phyloP scores from a whole-genome alignment of 495 filamentous ascomycete genomes.

The Neurospora africana region DNA sequence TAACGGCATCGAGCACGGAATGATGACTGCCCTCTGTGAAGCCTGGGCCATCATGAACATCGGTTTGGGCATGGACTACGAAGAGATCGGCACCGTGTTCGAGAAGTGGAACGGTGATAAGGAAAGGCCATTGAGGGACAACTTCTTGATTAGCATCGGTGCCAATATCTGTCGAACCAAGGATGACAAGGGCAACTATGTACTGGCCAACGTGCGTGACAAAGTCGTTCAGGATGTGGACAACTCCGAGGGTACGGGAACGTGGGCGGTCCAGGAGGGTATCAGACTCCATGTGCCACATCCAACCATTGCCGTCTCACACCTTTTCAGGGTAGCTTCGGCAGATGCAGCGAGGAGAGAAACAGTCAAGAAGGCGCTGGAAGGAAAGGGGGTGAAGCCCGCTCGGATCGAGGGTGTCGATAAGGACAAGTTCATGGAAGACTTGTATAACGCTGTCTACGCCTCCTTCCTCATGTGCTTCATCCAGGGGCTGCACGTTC shows the following conservation, averaged over 20 bases:
- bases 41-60: constrained; percentile 55
- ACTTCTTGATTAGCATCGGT: constrained; percentile 55
- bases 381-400: constrained; percentile 2
- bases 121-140: constrained; percentile 45
- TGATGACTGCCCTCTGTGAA: constrained; percentile 43
- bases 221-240: constrained; percentile 69
- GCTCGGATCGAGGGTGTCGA: constrained; percentile 23
- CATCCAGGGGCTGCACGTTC: constrained; percentile 57
- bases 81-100: constrained; percentile 53
- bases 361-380: constrained; percentile 28
- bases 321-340: constrained; percentile 57
- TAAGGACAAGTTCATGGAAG: constrained; percentile 44
- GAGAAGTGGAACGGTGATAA: constrained; percentile 44
- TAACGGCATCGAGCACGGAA: constrained; percentile 67
- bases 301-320: constrained; percentile 53
- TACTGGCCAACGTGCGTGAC: constrained; percentile 57
- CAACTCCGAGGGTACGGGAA: constrained; percentile 56
- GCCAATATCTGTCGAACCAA: constrained; percentile 45
- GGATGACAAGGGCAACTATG: constrained; percentile 33
- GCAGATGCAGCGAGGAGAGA: constrained; percentile 49
- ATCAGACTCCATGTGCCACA: constrained; percentile 51
- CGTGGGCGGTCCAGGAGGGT: constrained; percentile 55
- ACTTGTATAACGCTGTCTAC: constrained; percentile 51
- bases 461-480: constrained; percentile 52
- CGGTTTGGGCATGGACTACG: constrained; percentile 48